phyloP scores from a whole-genome alignment of 1,284 basidiomycete species.

The Melanopsichium pennsylvanicum region DNA sequence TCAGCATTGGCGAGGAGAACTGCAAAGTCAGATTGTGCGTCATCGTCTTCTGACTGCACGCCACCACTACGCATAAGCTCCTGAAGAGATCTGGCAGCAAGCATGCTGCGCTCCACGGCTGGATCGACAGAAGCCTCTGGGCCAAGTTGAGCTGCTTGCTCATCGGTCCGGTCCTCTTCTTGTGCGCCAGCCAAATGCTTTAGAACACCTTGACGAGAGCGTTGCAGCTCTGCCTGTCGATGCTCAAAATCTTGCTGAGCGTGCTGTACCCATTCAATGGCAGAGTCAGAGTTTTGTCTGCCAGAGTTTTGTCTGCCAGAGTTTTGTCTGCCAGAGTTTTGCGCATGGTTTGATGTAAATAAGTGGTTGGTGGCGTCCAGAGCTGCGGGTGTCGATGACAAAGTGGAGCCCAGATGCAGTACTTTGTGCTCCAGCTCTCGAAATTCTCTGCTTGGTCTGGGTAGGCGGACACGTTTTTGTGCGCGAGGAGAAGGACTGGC shows the following conservation, averaged over 20 bases:
- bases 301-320: too few species aligned
- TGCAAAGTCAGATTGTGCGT: slow-evolving; percentile 6
- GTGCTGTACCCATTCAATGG: slow-evolving; percentile 30
- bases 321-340: too few species aligned
- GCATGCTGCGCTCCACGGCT: slow-evolving; percentile 35
- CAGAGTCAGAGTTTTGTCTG: slow-evolving; percentile 16
- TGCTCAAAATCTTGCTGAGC: slow-evolving; percentile 44
- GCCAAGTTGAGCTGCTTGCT: too few species aligned
- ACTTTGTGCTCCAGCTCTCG: slow-evolving; percentile 26
- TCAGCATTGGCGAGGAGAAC: slow-evolving; percentile 32
- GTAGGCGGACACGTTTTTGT: slow-evolving; percentile 26
- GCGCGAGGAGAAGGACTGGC: too few species aligned
- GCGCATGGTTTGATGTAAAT: neutral
- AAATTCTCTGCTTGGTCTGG: slow-evolving; percentile 41
- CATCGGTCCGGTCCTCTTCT: neutral
- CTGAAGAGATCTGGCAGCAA: slow-evolving; percentile 34
- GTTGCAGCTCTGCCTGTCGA: slow-evolving; percentile 21
- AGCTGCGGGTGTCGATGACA: slow-evolving; percentile 1
- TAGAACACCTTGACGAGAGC: slow-evolving; percentile 12
- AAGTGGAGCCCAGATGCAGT: slow-evolving; percentile 1
- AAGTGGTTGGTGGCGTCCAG: neutral
- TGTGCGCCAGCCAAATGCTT: slow-evolving; percentile 7
- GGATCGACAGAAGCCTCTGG: slow-evolving; percentile 9
- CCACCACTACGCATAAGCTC: slow-evolving; percentile 43
- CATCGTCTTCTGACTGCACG: slow-evolving; percentile 12